Percentiles rank a stretch among this genome's conserved stretches.
Evolutionary conservation across 2,329 filamentous ascomycete species (phyloP).

Genomic region (Claviceps sp.): DNA sequence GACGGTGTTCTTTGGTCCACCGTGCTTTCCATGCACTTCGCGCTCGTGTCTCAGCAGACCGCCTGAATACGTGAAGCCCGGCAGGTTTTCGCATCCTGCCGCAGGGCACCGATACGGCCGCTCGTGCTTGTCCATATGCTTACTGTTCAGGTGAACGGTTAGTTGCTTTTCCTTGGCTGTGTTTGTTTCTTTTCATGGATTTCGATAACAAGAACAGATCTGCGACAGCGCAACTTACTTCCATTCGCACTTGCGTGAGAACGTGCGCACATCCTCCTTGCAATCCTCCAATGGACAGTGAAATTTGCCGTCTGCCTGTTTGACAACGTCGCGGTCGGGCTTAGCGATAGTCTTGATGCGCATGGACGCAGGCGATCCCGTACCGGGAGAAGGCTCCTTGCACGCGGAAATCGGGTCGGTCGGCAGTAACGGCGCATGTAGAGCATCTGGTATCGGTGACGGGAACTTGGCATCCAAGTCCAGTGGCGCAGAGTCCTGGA

Average conservation of each 20-base stretch:
- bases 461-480: slow-evolving; percentile 24
- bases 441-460: slow-evolving; percentile 19
- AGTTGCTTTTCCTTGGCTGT: slow-evolving; percentile 5
- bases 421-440: slow-evolving; percentile 18
- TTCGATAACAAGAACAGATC: background rate
- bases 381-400: slow-evolving; percentile 20
- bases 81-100: slow-evolving; percentile 77
- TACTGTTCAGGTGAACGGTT: slow-evolving; percentile 43
- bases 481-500: slow-evolving; percentile 24
- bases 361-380: slow-evolving; percentile 19
- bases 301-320: slow-evolving; percentile 62
- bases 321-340: slow-evolving; percentile 41
- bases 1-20: slow-evolving; percentile 73
- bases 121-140: slow-evolving; percentile 98
- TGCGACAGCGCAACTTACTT: slow-evolving; percentile 47
- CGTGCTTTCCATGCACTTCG: slow-evolving; percentile 84
- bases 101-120: slow-evolving; percentile 78
- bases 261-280: slow-evolving; percentile 47
- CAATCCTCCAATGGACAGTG: slow-evolving; percentile 62
- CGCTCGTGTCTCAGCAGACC: slow-evolving; percentile 81
- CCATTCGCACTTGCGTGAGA: slow-evolving; percentile 83
- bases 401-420: slow-evolving; percentile 20
- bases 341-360: slow-evolving; percentile 44
- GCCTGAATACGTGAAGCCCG: slow-evolving; percentile 89
- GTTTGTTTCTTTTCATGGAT: slow-evolving; percentile 6